Evolutionary conservation across 495 filamentous ascomycete genomes (phyloP).

Genomic region (Hypoxylon fragiforme): DNA sequence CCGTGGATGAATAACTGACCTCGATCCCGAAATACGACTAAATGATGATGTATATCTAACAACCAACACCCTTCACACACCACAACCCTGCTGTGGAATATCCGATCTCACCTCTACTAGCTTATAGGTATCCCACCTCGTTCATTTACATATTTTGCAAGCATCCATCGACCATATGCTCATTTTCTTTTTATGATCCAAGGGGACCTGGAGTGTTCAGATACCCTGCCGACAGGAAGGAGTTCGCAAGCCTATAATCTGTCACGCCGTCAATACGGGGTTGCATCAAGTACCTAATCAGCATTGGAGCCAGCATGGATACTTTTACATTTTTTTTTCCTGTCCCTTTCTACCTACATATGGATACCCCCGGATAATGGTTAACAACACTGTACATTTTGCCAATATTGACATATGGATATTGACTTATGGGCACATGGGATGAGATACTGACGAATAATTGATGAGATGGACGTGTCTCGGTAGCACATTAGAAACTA

Average conservation of each 20-base stretch:
- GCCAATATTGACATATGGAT: background rate
- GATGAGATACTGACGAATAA: no score
- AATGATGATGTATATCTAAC: no score
- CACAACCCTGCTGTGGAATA: no score
- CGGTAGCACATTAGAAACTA: no score
- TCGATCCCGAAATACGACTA: background rate
- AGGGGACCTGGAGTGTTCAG: background rate
- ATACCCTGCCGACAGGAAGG: background rate
- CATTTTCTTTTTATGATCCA: background rate
- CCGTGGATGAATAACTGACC: conserved; percentile 23
- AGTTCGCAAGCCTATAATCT: conserved; percentile 4
- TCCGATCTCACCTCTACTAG: no score
- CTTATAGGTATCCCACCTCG: background rate
- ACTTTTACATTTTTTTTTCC: no score
- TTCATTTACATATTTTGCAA: no score
- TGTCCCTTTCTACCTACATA: background rate
- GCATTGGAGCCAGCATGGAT: no score
- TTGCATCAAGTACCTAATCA: conserved; percentile 1
- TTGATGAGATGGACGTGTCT: no score
- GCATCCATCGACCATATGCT: no score
- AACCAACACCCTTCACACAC: no score
- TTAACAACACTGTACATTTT: background rate
- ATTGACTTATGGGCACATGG: no score
- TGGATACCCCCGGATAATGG: conserved; percentile 17
- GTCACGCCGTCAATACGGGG: conserved; percentile 2